Evolutionary conservation across 2,329 filamentous ascomycete species (phyloP).

Genomic region (Penicillium sp.): DNA sequence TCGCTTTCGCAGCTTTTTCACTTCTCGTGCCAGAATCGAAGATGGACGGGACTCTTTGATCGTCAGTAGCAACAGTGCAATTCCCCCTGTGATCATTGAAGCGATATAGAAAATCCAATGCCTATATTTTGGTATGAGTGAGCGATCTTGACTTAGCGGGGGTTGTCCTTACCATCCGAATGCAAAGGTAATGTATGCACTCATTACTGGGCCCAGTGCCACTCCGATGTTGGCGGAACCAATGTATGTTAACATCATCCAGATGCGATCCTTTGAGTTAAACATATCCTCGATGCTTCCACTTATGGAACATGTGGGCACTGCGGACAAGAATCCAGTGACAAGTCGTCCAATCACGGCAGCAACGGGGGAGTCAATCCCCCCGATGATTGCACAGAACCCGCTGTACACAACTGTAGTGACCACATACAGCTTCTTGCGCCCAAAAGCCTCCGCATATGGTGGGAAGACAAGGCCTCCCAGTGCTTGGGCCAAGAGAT

Average conservation of each 20-base stretch:
- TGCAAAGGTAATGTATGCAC: slow-evolving; percentile 38
- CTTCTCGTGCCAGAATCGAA: slow-evolving; percentile 38
- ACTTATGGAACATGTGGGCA: slow-evolving; percentile 47
- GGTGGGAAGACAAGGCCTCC: slow-evolving; percentile 33
- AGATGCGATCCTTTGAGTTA: slow-evolving; percentile 44
- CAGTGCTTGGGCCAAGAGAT: slow-evolving; percentile 27
- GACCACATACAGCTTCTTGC: slow-evolving; percentile 30
- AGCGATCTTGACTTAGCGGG: neutral
- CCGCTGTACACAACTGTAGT: slow-evolving; percentile 21
- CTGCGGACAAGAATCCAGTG: slow-evolving; percentile 46
- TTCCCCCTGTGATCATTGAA: slow-evolving; percentile 36
- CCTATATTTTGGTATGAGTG: slow-evolving; percentile 25
- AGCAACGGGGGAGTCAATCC: slow-evolving; percentile 32
- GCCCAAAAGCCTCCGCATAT: slow-evolving; percentile 34
- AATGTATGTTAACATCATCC: slow-evolving; percentile 47
- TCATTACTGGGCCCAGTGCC: slow-evolving; percentile 44
- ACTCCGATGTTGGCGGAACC: slow-evolving; percentile 44
- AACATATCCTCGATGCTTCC: slow-evolving; percentile 54
- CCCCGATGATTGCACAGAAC: slow-evolving; percentile 37
- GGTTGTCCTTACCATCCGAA: slow-evolving; percentile 36
- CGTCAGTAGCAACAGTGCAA: slow-evolving; percentile 34
- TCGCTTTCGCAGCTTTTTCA: slow-evolving; percentile 27
- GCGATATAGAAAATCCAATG: slow-evolving; percentile 48
- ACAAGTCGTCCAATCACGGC: slow-evolving; percentile 43
- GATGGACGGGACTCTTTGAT: slow-evolving; percentile 48